Percentiles rank a stretch among this genome's conserved stretches.
phyloP scores from a whole-genome alignment of 73 alveolate genomes.

The Stentor roeselii region DNA sequence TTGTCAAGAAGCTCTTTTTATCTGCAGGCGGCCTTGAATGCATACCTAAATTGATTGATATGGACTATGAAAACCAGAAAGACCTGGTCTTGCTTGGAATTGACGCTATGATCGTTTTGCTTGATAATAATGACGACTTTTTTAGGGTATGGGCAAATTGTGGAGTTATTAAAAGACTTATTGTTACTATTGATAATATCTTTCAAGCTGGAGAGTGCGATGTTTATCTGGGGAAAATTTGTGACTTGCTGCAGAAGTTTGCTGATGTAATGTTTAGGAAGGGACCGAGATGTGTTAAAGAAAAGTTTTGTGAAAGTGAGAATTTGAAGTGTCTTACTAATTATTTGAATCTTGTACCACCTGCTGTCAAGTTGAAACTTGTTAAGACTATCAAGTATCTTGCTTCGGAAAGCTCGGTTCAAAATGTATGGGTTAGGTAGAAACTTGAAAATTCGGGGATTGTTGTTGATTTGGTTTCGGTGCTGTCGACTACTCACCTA shows the following conservation, averaged over 20 bases:
- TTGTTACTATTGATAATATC: conserved; percentile 1
- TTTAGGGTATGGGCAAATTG: not conserved
- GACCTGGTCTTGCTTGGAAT: conserved; percentile 28
- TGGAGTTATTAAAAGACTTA: conserved; percentile 4
- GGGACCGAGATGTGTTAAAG: conserved; percentile 16
- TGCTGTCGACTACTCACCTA: not conserved
- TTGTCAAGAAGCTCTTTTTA: conserved; percentile 31
- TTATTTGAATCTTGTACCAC: not conserved
- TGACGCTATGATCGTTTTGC: not conserved
- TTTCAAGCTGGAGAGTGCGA: conserved; percentile 8
- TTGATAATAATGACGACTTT: not conserved
- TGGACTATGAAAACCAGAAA: conserved; percentile 32
- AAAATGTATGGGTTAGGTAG: not conserved
- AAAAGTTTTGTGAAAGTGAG: not conserved
- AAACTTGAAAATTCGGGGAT: conserved; percentile 19
- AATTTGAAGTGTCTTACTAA: not conserved
- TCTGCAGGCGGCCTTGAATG: conserved; percentile 47
- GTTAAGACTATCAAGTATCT: not conserved
- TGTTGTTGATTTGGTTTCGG: not conserved
- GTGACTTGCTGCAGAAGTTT: not conserved
- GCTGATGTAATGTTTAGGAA: not conserved
- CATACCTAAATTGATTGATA: conserved; percentile 40
- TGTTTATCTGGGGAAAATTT: not conserved
- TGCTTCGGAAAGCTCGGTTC: not conserved
- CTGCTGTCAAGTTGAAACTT: not conserved